phyloP scores from a whole-genome alignment of 805 yeast genomes.

The Candida silvicultrix region DNA sequence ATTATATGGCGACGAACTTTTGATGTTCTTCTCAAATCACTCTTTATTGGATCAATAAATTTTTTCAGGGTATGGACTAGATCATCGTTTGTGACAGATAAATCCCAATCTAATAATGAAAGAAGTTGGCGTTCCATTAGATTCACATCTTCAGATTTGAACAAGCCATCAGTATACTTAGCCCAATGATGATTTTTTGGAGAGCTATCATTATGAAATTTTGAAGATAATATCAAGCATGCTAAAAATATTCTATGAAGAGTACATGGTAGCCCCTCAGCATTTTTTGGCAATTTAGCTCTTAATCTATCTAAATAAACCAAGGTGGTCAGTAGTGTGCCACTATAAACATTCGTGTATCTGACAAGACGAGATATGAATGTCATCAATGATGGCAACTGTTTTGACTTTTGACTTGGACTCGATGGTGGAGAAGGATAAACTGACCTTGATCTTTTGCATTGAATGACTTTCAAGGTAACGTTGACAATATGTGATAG shows the following conservation, averaged over 20 bases:
- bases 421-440: constrained; percentile 30
- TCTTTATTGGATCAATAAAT: constrained; percentile 40
- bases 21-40: not conserved
- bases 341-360: constrained; percentile 75
- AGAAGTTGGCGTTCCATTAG: constrained; percentile 76
- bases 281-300: constrained; percentile 57
- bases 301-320: constrained; percentile 61
- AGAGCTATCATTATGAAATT: constrained; percentile 71
- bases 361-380: constrained; percentile 67
- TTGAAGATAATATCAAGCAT: constrained; percentile 66
- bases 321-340: constrained; percentile 67
- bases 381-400: constrained; percentile 61
- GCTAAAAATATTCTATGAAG: constrained; percentile 73
- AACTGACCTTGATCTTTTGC: constrained; percentile 31
- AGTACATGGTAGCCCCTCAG: constrained; percentile 75
- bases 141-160: constrained; percentile 61
- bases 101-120: constrained; percentile 65
- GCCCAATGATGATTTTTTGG: constrained; percentile 81
- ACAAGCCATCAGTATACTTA: constrained; percentile 68
- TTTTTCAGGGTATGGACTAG: constrained; percentile 60
- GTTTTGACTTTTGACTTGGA: constrained; percentile 12
- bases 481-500: constrained; percentile 60
- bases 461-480: constrained; percentile 63
- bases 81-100: constrained; percentile 61
- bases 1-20: not conserved